Percentiles rank a stretch among this genome's conserved stretches.
Evolutionary conservation across 2,329 filamentous ascomycete genomes (phyloP).

Genomic region (Clarireedia paspali): DNA sequence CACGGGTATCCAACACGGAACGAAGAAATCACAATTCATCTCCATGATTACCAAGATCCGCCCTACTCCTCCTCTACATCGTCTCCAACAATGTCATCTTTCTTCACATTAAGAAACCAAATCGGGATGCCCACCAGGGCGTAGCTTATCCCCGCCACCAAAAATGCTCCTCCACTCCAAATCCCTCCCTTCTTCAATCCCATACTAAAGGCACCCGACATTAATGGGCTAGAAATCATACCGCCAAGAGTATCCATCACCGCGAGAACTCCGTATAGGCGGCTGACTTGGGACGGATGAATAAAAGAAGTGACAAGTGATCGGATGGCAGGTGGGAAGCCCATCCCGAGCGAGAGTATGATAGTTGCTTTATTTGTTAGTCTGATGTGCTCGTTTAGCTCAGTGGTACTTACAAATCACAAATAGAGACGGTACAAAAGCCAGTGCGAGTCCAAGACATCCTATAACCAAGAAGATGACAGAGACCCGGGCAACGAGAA

Average conservation of each 20-base stretch:
- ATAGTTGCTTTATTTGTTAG: constrained; percentile 32
- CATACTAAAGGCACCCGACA: constrained; percentile 39
- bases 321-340: constrained; percentile 37
- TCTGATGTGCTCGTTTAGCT: neutral
- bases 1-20: neutral
- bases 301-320: constrained; percentile 46
- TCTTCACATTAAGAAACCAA: constrained; percentile 1
- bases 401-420: constrained; percentile 8
- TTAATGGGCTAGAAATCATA: constrained; percentile 38
- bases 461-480: constrained; percentile 12
- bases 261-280: constrained; percentile 44
- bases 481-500: constrained; percentile 26
- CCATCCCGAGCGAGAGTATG: constrained; percentile 38
- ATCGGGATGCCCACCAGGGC: neutral
- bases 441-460: constrained; percentile 8
- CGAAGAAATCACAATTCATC: neutral
- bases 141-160: constrained; percentile 15
- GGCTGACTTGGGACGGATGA: constrained; percentile 45
- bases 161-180: constrained; percentile 44
- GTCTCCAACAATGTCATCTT: neutral
- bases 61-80: neutral
- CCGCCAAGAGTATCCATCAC: constrained; percentile 43
- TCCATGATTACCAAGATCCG: neutral
- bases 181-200: constrained; percentile 39
- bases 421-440: constrained; percentile 2